phyloP scores from a whole-genome alignment of 352 stramenopile genomes.

The Albugo laibachii region DNA sequence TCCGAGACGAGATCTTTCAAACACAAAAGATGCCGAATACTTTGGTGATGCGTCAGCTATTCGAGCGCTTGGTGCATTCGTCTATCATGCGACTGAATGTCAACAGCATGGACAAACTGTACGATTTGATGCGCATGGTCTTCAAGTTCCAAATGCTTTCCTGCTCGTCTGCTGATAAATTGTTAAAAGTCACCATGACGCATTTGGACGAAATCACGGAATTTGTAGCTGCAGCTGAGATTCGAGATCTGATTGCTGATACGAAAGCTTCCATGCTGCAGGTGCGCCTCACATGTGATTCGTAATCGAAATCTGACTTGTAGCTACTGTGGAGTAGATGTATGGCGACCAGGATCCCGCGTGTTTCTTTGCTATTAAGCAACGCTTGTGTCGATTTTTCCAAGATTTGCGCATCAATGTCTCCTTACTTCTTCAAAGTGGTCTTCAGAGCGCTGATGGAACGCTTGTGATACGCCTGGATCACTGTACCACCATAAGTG shows the following conservation, averaged over 20 bases:
- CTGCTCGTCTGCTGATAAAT: constrained; percentile 60
- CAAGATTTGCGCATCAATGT: constrained; percentile 83
- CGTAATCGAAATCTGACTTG: no score
- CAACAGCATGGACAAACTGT: constrained; percentile 89
- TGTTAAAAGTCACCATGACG: constrained; percentile 80
- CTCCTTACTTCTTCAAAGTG: constrained; percentile 78
- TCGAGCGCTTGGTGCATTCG: constrained; percentile 81
- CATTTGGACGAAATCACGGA: constrained; percentile 56
- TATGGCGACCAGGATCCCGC: constrained; percentile 44
- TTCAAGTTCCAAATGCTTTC: constrained; percentile 85
- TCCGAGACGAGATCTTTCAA: constrained; percentile 84
- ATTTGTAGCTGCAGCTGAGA: constrained; percentile 40
- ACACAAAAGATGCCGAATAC: constrained; percentile 84
- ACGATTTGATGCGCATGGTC: constrained; percentile 90
- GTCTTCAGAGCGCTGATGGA: constrained; percentile 68
- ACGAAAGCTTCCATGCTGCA: constrained; percentile 57
- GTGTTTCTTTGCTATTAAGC: constrained; percentile 68
- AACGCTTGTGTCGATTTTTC: constrained; percentile 79
- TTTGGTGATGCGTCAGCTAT: constrained; percentile 77
- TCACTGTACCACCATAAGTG: constrained; percentile 45
- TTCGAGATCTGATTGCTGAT: constrained; percentile 51
- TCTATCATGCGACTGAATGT: constrained; percentile 89
- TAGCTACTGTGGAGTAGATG: no score
- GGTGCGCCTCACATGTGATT: constrained; percentile 3
- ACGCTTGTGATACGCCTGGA: constrained; percentile 60